Evolutionary conservation across 2,329 filamentous ascomycete species (phyloP).

Genomic region (Paecilomyces sp.): DNA sequence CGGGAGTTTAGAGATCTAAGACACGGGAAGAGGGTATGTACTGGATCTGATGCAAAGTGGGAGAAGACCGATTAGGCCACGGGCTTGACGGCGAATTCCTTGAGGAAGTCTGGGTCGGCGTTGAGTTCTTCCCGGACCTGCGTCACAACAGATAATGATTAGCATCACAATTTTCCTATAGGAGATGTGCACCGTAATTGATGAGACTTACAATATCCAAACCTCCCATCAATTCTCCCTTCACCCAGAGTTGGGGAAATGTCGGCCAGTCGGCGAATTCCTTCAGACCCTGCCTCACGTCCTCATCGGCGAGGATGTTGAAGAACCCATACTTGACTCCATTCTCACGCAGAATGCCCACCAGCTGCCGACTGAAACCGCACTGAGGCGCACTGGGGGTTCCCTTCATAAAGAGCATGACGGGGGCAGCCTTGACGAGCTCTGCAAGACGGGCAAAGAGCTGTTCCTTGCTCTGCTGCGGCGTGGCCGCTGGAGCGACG

Average conservation of each 20-base stretch:
- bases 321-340: slow-evolving; percentile 97
- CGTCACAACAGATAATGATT: slow-evolving; percentile 4
- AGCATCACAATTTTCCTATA: slow-evolving; percentile 4
- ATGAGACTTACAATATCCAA: slow-evolving; percentile 76
- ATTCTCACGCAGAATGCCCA: slow-evolving; percentile 77
- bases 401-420: slow-evolving; percentile 99
- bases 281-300: slow-evolving; percentile 93
- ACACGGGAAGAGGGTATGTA: neutral
- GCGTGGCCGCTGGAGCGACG: slow-evolving; percentile 14
- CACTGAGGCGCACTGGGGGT: slow-evolving; percentile 81
- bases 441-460: slow-evolving; percentile 72
- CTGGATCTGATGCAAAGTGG: neutral
- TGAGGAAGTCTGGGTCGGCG: slow-evolving; percentile 75
- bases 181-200: neutral
- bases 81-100: slow-evolving; percentile 54
- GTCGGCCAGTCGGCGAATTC: slow-evolving; percentile 98
- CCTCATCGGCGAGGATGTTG: slow-evolving; percentile 95
- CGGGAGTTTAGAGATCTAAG: neutral
- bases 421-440: slow-evolving; percentile 87
- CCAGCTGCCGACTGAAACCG: slow-evolving; percentile 86
- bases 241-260: slow-evolving; percentile 89
- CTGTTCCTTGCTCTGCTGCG: slow-evolving; percentile 65
- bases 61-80: neutral
- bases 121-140: slow-evolving; percentile 92
- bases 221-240: slow-evolving; percentile 84